Conservation (phyloP, 768 basidiomycete species). For the Trametes meyenii region DNA sequence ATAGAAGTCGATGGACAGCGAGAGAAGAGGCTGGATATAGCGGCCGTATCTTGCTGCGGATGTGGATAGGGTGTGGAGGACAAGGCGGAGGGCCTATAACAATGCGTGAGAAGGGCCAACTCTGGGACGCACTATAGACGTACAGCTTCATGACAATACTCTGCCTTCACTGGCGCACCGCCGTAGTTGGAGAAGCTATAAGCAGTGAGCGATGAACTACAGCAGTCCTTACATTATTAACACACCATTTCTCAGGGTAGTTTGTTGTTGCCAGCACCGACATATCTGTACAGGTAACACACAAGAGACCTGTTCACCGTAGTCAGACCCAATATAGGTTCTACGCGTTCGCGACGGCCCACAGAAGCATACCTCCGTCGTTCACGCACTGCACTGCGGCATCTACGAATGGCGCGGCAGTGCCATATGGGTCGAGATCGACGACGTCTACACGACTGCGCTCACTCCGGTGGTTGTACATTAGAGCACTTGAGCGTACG, state of each 20-base stretch:
- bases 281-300: constrained; percentile 96
- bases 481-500: constrained; percentile 60
- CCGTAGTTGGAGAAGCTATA: constrained; percentile 95
- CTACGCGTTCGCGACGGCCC: constrained; percentile 13
- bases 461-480: constrained; percentile 86
- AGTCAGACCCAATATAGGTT: neutral
- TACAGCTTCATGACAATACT: constrained; percentile 94
- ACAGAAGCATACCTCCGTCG: constrained; percentile 67
- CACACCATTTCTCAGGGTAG: constrained; percentile 94
- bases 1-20: constrained; percentile 96
- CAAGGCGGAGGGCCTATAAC: constrained; percentile 80
- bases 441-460: constrained; percentile 84
- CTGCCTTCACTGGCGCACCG: constrained; percentile 86
- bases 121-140: constrained; percentile 29
- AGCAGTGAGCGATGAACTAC: neutral
- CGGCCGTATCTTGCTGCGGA: constrained; percentile 92
- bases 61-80: constrained; percentile 83
- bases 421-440: constrained; percentile 98
- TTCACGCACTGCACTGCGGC: constrained; percentile 86
- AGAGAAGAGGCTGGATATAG: constrained; percentile 85
- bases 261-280: constrained; percentile 92
- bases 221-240: neutral
- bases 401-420: constrained; percentile 96
- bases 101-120: neutral
- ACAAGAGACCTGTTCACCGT: constrained; percentile 70